Evolutionary conservation across 1,284 basidiomycete species (phyloP), one percentile per base, ranked within the genome.

Genomic region (Ustilago tritici): DNA sequence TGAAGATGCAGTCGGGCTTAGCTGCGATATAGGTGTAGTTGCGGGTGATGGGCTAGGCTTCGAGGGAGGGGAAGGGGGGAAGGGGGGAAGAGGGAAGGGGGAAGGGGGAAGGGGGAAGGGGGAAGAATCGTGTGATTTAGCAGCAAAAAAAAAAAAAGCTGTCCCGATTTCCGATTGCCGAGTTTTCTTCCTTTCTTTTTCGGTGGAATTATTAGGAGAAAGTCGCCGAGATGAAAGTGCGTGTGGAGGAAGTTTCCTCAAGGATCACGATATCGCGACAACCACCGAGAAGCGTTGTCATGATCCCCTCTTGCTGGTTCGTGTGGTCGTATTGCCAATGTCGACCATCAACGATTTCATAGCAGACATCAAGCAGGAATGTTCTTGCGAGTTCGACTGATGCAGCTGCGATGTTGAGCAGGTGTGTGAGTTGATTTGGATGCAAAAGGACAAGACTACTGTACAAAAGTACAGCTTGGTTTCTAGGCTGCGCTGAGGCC

Each of bases 71-170:
- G 17, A 12, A 36, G 23, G 12, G 23, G 23, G 23, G 38, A 31
- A 12, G 34, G 23, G 14, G 36, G 19, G n/a, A n/a, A 34, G 40
- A 2, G 23, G 23, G 38, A 31, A 12, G 34, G 23, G 14, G 36
- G 19, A 56, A 49, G 56, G n/a, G n/a, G n/a, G n/a, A n/a, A 34
- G 40, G 23, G 23, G 23, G 38, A 31, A 12, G 34, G 23, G 14
- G 36, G 19, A 56, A 49, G 56, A 61, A 50, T 56, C 14, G 40
- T 52, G 14, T 23, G 15, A 17, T 15, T 46, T 58, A 2, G 38
- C 41, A 32, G 9, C 50, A 54, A 62, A 62, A 58, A 68, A 57
- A 49, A 23, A 23, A 50, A 59, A 68, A 57, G 55, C 38, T 62
- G 31, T 14, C 32, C 19, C 19, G 23, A 58, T 23, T 23, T 23